phyloP scores from a whole-genome alignment of 208 protist genomes.

The Leishmania amazonensis region DNA sequence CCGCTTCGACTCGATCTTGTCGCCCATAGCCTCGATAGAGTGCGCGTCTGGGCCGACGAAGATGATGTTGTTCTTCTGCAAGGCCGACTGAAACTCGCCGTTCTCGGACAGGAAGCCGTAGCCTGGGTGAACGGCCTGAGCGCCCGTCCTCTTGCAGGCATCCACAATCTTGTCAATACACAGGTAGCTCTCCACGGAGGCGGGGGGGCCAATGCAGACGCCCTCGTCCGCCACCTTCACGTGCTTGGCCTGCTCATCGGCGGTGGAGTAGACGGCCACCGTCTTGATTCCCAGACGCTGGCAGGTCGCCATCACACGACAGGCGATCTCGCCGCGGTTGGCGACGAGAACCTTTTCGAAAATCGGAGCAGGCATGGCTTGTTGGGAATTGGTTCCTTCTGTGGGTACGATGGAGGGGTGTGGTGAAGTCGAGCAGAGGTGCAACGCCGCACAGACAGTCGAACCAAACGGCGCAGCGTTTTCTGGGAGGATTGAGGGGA shows the following conservation, averaged over 20 bases:
- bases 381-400: neutral
- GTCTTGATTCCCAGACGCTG: conserved; percentile 93
- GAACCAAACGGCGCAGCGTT: neutral
- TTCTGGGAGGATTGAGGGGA: neutral
- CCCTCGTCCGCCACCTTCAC: conserved; percentile 90
- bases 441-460: neutral
- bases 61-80: conserved; percentile 74
- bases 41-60: conserved; percentile 95
- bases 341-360: conserved; percentile 97
- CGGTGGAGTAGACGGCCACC: conserved; percentile 96
- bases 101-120: conserved; percentile 99
- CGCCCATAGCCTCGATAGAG: conserved; percentile 95
- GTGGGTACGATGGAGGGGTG: neutral
- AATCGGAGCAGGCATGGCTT: conserved; percentile 23
- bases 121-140: conserved; percentile 96
- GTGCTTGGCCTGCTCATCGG: conserved; percentile 93
- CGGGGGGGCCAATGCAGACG: conserved; percentile 63
- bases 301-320: conserved; percentile 94
- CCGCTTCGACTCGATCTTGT: conserved; percentile 92
- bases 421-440: neutral
- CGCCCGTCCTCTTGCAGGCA: conserved; percentile 81
- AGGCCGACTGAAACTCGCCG: conserved; percentile 82
- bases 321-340: conserved; percentile 98
- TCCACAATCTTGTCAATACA: conserved; percentile 92
- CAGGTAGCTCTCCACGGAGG: conserved; percentile 88